Evolutionary conservation across 345 rosid genomes (phyloP), one percentile per base, ranked within the genome.

Genomic region (Rhodamnia rubescens): DNA sequence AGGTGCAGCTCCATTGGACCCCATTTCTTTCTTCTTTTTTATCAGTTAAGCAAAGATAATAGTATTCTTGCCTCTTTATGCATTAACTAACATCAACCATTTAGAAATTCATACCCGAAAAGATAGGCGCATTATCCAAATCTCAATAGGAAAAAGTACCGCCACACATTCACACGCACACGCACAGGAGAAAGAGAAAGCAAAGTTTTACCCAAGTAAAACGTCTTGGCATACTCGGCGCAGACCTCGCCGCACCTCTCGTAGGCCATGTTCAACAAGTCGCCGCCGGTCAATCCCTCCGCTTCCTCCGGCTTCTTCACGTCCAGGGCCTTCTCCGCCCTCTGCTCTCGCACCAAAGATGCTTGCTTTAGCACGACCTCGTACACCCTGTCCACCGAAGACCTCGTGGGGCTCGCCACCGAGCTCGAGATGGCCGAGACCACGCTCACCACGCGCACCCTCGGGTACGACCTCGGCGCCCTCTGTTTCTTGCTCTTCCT

Each of bases 181-280:
- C 53, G 5, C 20, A 47, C 64, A 40, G 2, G 52, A 50, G 52
- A 27, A 21, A 82, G 75, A 83, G 54, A 59, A 61, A 42, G 81
- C 47, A 12, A 40, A 40, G 20, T 54, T 42, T 36, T 88, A 92
- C 94, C 94, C 89, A 92, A 86, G 89, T 92, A 91, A 80, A 92
- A 92, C n/a, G 94, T 92, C 87, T 92, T 92, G 86, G 94, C 94
- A 84, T 92, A 90, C 86, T 92, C 94, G 15, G 91, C 92, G 83
- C 94, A 92, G 81, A 92, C 92, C 85, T 92, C 94, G 81, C 94
- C 92, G 82, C 94, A 92, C 86, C 94, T 83, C 27, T 88, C 90
- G 81, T 91, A 92, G 54, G 94, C 91, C 83, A 87, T 91, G 55
- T 88, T 90, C 88, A 92, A 75, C 24, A 92, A 87, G 87, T 87